phyloP scores from a whole-genome alignment of 1,139 yeast species.

The Blastobotrys apis region DNA sequence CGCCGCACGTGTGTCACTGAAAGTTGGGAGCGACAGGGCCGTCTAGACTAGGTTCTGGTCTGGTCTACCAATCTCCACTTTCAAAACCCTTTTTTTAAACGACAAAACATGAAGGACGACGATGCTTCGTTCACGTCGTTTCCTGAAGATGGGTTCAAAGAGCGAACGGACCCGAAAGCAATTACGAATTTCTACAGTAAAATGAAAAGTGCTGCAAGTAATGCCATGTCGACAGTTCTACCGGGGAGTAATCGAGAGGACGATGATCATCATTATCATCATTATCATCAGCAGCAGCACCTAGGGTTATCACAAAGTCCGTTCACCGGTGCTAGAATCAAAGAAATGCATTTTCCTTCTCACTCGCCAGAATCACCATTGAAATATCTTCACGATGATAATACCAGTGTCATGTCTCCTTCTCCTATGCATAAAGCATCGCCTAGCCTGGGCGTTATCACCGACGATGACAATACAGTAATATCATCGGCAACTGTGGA shows the following conservation, averaged over 20 bases:
- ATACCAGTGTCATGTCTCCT: constrained; percentile 12
- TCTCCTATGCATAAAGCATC: constrained; percentile 21
- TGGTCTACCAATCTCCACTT: too few relatives aligned
- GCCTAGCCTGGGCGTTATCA: constrained; percentile 19
- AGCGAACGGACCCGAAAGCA: constrained; percentile 22
- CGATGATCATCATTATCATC: background rate
- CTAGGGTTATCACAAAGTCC: constrained; percentile 6
- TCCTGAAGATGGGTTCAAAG: constrained; percentile 28
- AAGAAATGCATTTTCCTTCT: too few relatives aligned
- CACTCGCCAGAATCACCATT: constrained; percentile 12
- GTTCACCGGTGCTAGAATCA: constrained; percentile 11
- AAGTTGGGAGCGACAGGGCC: too few relatives aligned
- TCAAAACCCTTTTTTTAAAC: too few relatives aligned
- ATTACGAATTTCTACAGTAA: constrained; percentile 26
- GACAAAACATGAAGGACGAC: background rate
- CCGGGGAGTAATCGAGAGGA: constrained; percentile 15
- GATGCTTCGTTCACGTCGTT: constrained; percentile 25
- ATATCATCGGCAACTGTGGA: background rate
- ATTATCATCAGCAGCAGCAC: background rate
- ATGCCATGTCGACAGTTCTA: constrained; percentile 28
- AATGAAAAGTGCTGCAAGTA: constrained; percentile 25
- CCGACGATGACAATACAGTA: constrained; percentile 11
- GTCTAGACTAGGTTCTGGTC: too few relatives aligned
- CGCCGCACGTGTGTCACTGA: too few relatives aligned
- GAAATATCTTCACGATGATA: constrained; percentile 13